Conservation (phyloP, 2,329 filamentous ascomycete species). For the Botrytis hyacinthi region DNA sequence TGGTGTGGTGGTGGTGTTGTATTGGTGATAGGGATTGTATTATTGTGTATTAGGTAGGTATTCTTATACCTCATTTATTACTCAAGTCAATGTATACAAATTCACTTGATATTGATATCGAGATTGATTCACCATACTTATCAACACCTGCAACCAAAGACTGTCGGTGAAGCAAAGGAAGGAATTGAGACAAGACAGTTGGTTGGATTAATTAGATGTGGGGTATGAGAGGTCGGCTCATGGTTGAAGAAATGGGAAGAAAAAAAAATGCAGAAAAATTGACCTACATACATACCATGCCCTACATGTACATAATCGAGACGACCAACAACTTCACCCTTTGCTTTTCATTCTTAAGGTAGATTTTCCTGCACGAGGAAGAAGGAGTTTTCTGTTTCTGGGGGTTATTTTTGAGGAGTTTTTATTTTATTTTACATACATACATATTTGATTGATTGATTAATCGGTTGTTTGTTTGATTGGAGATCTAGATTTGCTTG, state of each 20-base stretch:
- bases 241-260: not conserved
- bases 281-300: not conserved
- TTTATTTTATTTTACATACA: not conserved
- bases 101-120: not conserved
- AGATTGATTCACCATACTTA: not conserved
- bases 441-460: not conserved
- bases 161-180: not conserved
- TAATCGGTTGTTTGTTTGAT: not conserved
- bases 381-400: not conserved
- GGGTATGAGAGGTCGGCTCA: not conserved
- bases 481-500: not conserved
- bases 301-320: not conserved
- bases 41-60: no score
- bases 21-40: no score
- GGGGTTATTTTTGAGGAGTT: not conserved
- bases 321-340: not conserved
- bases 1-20: no score
- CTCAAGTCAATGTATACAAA: no score
- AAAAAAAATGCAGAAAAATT: not conserved
- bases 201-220: not conserved
- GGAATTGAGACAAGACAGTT: not conserved
- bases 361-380: not conserved
- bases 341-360: not conserved
- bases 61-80: not conserved
- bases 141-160: not conserved